Evolutionary conservation across 371 early-diverging fungal species (phyloP), one percentile per base, ranked within the genome.

Genomic region (Blakeslea trispora): DNA sequence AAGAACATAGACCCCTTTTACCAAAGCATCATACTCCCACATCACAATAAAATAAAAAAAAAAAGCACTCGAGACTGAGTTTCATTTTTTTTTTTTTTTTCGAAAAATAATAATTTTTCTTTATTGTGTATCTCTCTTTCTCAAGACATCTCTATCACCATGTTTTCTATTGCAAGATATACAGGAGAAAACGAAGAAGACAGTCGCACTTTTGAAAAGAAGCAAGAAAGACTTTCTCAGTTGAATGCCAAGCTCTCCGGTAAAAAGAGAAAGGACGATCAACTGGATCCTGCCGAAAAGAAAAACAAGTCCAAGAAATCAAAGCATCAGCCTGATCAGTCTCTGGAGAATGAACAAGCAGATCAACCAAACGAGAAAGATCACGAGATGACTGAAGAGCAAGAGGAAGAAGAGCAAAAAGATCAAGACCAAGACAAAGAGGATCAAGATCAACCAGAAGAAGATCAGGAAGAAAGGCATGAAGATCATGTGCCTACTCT

Each of bases 111-210:
- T 28, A 28, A 28, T 42, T 48, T 56, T 56, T 48, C 48, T 45
- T 43, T 31, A n/a, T n/a, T 24, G 22, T 14, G 2, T 43, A 6
- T 45, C 18, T 37, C 18, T 58, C 22, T 45, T 39, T 14, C 9
- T 44, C 28, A 7, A 28, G 7, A 19, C 21, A n/a, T n/a, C n/a
- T 8, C 0, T 24, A 52, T 24, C 51, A 24, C 32, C 14, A 70
- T 71, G 71, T 71, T 71, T 55, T 71, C 71, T 13, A 71, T 71
- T 55, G 58, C 67, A n/a, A 53, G 71, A 54, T 67, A 61, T 31
- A 61, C 45, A 11, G 68, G 64, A 41, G 66, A 65, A 13, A 39
- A 62, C 15, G 68, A 46, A 37, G 34, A 58, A 50, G 45, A 41
- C 41, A 42, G 14, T 13, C 17, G 24, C 15, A 19, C 31, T n/a